Evolutionary conservation across 148 eudicot genomes (phyloP).

Genomic region (Rhododendron griersonianum): DNA sequence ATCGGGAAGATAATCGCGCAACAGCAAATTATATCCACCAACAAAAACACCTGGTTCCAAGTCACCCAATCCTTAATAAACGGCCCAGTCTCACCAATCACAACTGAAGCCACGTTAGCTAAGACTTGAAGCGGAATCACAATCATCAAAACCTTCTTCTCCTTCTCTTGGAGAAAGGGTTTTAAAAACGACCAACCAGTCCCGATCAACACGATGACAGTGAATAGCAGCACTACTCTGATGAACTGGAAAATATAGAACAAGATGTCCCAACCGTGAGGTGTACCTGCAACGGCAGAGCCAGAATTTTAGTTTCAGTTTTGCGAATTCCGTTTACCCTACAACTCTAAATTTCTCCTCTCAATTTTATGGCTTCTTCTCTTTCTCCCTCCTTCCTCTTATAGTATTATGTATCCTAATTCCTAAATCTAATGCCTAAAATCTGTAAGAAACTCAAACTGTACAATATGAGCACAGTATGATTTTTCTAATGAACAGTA

Average conservation of each 20-base stretch:
- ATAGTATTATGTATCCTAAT: background rate
- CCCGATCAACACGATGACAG: slow-evolving; percentile 84
- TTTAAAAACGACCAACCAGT: slow-evolving; percentile 97
- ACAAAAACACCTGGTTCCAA: slow-evolving; percentile 90
- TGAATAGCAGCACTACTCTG: slow-evolving; percentile 76
- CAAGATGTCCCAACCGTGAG: slow-evolving; percentile 94
- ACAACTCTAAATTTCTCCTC: background rate
- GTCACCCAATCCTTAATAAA: slow-evolving; percentile 96
- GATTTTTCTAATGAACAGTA: too few species aligned
- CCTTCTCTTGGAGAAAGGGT: slow-evolving; percentile 92
- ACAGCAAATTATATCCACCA: slow-evolving; percentile 90
- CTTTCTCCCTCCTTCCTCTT: background rate
- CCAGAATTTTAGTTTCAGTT: background rate
- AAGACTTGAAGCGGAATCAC: slow-evolving; percentile 92
- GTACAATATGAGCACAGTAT: background rate
- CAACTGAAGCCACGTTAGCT: slow-evolving; percentile 85
- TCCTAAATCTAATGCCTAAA: background rate
- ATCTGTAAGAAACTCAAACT: too few species aligned
- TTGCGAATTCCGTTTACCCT: background rate
- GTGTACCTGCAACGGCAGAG: slow-evolving; percentile 45
- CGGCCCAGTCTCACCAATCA: slow-evolving; percentile 96
- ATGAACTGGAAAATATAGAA: slow-evolving; percentile 83
- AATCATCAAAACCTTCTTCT: slow-evolving; percentile 95
- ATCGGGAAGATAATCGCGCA: slow-evolving; percentile 86
- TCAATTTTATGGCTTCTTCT: background rate